Evolutionary conservation across 805 yeast genomes (phyloP).

Genomic region (Saccharomycopsis sp.): DNA sequence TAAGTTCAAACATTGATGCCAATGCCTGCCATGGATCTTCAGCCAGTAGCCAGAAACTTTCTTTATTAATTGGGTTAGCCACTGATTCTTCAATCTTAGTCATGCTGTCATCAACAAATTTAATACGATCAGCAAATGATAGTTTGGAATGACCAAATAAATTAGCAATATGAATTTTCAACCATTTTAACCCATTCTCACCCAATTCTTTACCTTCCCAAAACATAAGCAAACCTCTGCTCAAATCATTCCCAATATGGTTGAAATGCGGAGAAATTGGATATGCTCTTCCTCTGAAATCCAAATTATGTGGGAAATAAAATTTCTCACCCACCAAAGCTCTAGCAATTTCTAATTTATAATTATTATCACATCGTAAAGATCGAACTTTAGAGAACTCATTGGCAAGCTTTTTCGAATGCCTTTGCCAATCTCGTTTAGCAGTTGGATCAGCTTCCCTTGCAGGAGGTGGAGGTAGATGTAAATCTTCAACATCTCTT

Average conservation of each 20-base stretch:
- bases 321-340: conserved; percentile 78
- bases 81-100: conserved; percentile 53
- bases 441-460: conserved; percentile 65
- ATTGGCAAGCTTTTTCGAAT: conserved; percentile 49
- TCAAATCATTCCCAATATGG: conserved; percentile 73
- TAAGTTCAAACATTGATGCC: conserved; percentile 60
- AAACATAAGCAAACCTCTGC: conserved; percentile 61
- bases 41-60: conserved; percentile 63
- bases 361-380: conserved; percentile 87
- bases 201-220: conserved; percentile 76
- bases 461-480: conserved; percentile 52
- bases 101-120: conserved; percentile 51
- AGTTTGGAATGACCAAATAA: conserved; percentile 70
- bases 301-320: conserved; percentile 74
- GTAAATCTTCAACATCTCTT: conserved; percentile 39
- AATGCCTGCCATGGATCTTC: conserved; percentile 83
- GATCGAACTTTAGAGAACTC: conserved; percentile 68
- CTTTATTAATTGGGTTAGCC: conserved; percentile 48
- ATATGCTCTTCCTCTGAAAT: conserved; percentile 79
- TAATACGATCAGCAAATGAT: conserved; percentile 54
- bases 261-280: conserved; percentile 77
- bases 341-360: conserved; percentile 90
- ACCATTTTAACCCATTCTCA: conserved; percentile 58
- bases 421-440: conserved; percentile 59
- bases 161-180: conserved; percentile 69